Base-by-base conservation (phyloP, 495 filamentous ascomycete genomes). In the Durotheca rogersii region DNA sequence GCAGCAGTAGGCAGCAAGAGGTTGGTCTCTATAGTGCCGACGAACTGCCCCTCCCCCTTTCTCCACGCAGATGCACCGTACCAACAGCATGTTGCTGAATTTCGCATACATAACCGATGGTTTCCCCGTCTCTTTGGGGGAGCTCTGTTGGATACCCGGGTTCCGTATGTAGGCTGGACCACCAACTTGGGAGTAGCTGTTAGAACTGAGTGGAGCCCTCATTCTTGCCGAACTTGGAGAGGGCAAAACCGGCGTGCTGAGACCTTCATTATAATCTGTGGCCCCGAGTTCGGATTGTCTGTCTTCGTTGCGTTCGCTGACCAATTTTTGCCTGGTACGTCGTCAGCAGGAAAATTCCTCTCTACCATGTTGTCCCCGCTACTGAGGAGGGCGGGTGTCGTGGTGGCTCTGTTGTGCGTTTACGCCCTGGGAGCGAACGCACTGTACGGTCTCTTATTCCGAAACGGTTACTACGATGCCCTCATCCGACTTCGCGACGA, bases 391-490 rank as follows among this genome's bases (percentile, higher is more conserved):
- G 36, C 33, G 4, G 37, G 49, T 12, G 39, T 50, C 9, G 39
- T 50, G 1, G 52, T 41, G n/a, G 33, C 27, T 18, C 52, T 56
- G 15, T 11, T 50, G 4, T 45, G 48, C 9, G 33, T 50, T n/a
- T 50, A 56, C 44, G 35, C 31, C 4, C 50, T 56, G 27, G 52
- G 38, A 3, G 34, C 35, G 7, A 56, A 43, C 29, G 52, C 52
- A 2, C 23, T 56, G 20, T 46, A 45, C 21, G 52, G 52, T 7
- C 15, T 50, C 2, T 19, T 56, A n/a, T 56, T 32, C 38, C 45
- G 52, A 11, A 56, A 56, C 45, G 52, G 52, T 15, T 56, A 56
- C 46, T 49, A 44, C 21, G 12, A 37, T 2, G 52, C 52, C n/a
- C 35, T 56, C 30, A 3, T 50, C 39, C 52, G 46, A n/a, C 40